These are phyloP conservation scores for Dissophora globulifera DNA, from an alignment of 192 early-diverging fungal species.

Conservation along the genomic window DNA sequence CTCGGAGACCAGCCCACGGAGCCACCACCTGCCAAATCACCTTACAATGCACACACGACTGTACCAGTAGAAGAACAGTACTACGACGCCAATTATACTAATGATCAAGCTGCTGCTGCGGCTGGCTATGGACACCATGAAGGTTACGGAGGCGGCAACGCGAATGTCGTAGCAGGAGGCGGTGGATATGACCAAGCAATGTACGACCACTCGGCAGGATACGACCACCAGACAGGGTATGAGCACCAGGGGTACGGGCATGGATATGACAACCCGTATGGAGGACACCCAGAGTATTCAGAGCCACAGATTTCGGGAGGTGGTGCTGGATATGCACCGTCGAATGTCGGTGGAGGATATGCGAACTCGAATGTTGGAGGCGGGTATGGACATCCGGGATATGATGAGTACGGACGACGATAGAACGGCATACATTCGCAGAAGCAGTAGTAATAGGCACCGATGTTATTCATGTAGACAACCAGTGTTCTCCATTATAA, in stretches of 20 bases:
- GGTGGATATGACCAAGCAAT: too few species aligned
- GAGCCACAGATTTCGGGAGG: constrained; percentile 43
- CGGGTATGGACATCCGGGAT: constrained; percentile 43
- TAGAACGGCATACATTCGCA: too few species aligned
- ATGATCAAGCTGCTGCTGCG: neutral
- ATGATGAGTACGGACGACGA: constrained; percentile 25
- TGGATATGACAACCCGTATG: constrained; percentile 30
- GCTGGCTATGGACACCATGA: constrained; percentile 5
- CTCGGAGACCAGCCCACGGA: constrained; percentile 49
- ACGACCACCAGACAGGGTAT: constrained; percentile 2
- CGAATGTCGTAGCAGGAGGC: too few species aligned
- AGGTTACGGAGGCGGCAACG: constrained; percentile 7
- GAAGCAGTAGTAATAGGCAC: too few species aligned
- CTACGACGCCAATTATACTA: constrained; percentile 32
- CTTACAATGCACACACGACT: constrained; percentile 20
- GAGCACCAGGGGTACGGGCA: constrained; percentile 25
- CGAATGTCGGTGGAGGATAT: constrained; percentile 45
- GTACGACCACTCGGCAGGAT: constrained; percentile 5
- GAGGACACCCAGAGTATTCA: constrained; percentile 26
- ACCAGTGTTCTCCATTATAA: too few species aligned
- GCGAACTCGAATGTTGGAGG: constrained; percentile 41
- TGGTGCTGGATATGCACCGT: constrained; percentile 17
- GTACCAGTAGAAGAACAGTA: constrained; percentile 44
- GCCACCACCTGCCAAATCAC: constrained; percentile 42
- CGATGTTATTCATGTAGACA: too few species aligned